Percentiles rank a stretch among this genome's conserved stretches.
These are phyloP conservation scores for Aspergillus spinulosporus DNA, from an alignment of 2,329 filamentous ascomycete genomes.

Conservation along the genomic window DNA sequence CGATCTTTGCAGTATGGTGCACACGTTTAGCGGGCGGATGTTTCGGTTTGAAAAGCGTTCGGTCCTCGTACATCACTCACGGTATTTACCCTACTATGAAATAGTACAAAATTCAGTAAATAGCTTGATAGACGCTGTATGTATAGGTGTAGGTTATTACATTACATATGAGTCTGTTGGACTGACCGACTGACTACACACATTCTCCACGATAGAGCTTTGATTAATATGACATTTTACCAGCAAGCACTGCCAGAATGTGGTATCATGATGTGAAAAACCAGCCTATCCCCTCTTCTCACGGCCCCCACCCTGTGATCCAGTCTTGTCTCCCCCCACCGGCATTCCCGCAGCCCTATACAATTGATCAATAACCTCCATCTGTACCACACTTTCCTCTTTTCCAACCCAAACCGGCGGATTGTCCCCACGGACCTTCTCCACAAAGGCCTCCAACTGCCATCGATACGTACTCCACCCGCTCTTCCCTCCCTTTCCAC, in stretches of 20 bases:
- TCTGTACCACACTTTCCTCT: neutral
- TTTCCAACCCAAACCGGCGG: neutral
- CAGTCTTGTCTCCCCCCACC: neutral
- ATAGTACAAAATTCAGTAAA: neutral
- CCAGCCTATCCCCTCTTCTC: neutral
- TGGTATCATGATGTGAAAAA: neutral
- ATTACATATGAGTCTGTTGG: neutral
- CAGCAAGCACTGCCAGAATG: neutral
- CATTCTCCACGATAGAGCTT: too few relatives aligned
- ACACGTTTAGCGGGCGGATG: neutral
- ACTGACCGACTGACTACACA: too few relatives aligned
- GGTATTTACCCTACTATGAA: neutral
- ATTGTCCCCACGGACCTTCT: neutral
- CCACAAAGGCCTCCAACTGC: neutral
- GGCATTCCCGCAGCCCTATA: neutral
- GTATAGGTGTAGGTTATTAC: neutral
- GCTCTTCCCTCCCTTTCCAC: neutral
- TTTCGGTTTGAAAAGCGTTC: neutral
- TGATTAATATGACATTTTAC: too few relatives aligned
- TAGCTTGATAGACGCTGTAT: neutral
- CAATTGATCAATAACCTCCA: conserved; percentile 1
- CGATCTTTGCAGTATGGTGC: neutral
- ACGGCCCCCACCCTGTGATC: neutral
- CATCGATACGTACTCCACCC: neutral
- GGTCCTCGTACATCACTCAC: neutral